Evolutionary conservation across 192 early-diverging fungal genomes (phyloP), one percentile per base, ranked within the genome.

Genomic region (Phlyctochytrium bullatum): DNA sequence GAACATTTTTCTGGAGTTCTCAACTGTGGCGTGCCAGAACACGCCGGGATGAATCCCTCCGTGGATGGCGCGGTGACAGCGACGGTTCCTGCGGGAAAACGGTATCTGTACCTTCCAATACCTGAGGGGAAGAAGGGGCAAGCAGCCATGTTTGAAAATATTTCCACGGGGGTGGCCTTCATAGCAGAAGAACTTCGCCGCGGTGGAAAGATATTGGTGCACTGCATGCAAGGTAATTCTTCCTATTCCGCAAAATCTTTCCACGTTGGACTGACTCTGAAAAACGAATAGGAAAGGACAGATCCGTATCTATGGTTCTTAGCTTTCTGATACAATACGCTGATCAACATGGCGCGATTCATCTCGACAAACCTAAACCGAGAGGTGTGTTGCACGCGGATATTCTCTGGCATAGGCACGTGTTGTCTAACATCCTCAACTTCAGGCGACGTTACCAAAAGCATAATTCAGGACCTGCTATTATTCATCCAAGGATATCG

Each of bases 101-200:
- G 62, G 12, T 93, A 92, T 72, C 36, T 94, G 30, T 89, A 83
- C 64, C 62, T 96, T 54, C 74, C 85, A 2, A 93, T 96, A 58
- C 89, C 90, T 0, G 92, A 93, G 66, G 91, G 94, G n/a, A 96
- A 96, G 72, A 88, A 86, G 57, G 94, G 94, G 2, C 91, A 92
- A 73, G 73, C 84, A 29, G 76, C 67, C 29, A 80, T 96, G 28
- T 73, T 72, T 20, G 70, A 71, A 28, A 78, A 66, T 31, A 88
- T 96, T 64, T 78, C 83, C 2, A 61, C 53, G 3, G 89, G 85
- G 0, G 36, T 93, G 12, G 74, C 72, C 17, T 88, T 86, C 77
- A 63, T 88, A 6, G 34, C 50, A 14, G 62, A 73, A 20, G 65
- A 78, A 20, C 6, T 88, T 1, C 1, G 64, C 27, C 30, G 73